Base-by-base conservation (phyloP, 2,329 filamentous ascomycete genomes). In the Apiospora arundinis region DNA sequence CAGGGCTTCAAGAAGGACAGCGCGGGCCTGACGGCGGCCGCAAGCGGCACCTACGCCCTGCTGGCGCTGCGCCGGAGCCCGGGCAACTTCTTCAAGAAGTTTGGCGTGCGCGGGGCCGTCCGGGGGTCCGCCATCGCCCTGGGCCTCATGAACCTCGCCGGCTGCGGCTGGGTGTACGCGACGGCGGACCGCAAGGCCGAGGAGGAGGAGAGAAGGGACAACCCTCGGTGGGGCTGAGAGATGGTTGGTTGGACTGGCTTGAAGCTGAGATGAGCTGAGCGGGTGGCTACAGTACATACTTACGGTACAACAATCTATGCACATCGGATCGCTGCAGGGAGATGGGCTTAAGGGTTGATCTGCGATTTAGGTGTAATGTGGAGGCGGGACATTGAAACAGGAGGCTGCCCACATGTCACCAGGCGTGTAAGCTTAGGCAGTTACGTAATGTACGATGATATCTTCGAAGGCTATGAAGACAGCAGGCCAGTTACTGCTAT, bases 1-100 rank as follows among this genome's bases (percentile, higher is more conserved):
- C 87, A 88, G 25, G 88, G 88, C 72, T 89, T 87, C 81, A 85
- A 85, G 73, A 88, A 86, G 69, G 88, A 89, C 77, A 84, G 84
- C 71, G 89, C 88, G 2, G 89, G 87, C 68, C 80, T 90, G 71
- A 84, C 86, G 0, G 86, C 86, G 69, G 87, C 88, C 21, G 87
- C 87, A 81, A 88, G 86, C 63, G 88, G 88, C 42, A 82, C 90
- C 21, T 91, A 91, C 78, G 85, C 86, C 4, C 80, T 90, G 48
- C 81, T 90, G 68, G 87, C 88, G 1, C 78, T 88, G 72, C 85
- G 88, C 60, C 81, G 86, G 25, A 83, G 75, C 73, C 78, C 52
- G 68, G 81, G n/a, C 79, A 81, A 46, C 77, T 79, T 56, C 70
- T 77, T 70, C 74, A 75, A 72, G 72, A 85, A 84, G 72, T 83